phyloP scores from a whole-genome alignment of 495 filamentous ascomycete species.

The Wilcoxina mikolae region DNA sequence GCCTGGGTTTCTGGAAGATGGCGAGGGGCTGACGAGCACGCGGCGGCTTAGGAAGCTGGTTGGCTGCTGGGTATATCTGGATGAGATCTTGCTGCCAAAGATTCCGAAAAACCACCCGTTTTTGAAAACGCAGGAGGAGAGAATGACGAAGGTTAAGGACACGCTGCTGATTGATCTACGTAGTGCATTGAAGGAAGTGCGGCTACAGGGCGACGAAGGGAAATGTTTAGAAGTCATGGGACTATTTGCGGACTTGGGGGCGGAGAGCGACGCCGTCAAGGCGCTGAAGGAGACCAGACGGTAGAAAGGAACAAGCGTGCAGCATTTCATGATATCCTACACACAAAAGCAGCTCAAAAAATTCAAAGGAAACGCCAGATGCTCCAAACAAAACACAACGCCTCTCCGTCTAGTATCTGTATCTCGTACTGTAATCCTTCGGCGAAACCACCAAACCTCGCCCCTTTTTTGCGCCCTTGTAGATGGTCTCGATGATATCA shows the following conservation, averaged over 20 bases:
- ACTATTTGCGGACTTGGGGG: slow-evolving; percentile 65
- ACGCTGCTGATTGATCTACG: slow-evolving; percentile 74
- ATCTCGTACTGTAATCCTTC: slow-evolving; percentile 43
- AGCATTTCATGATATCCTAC: background rate
- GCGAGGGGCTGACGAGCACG: slow-evolving; percentile 25
- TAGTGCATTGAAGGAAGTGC: slow-evolving; percentile 61
- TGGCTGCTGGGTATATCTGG: slow-evolving; percentile 31
- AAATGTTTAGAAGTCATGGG: slow-evolving; percentile 54
- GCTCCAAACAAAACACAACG: background rate
- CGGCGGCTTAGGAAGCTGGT: slow-evolving; percentile 34
- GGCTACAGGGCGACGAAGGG: slow-evolving; percentile 35
- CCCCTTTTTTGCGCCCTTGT: slow-evolving; percentile 93
- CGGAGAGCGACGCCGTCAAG: slow-evolving; percentile 58
- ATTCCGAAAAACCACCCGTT: slow-evolving; percentile 50
- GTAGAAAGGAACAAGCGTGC: background rate
- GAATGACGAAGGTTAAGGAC: slow-evolving; percentile 48
- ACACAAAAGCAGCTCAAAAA: background rate
- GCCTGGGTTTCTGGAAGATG: slow-evolving; percentile 13
- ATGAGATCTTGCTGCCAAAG: slow-evolving; percentile 31
- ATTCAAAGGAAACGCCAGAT: background rate
- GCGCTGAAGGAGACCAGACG: slow-evolving; percentile 40
- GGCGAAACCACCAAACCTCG: slow-evolving; percentile 90
- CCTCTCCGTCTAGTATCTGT: slow-evolving; percentile 20
- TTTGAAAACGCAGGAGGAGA: slow-evolving; percentile 40
- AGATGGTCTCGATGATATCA: slow-evolving; percentile 96